Conservation (phyloP, 1,139 yeast species). For the Taphrina confusa region DNA sequence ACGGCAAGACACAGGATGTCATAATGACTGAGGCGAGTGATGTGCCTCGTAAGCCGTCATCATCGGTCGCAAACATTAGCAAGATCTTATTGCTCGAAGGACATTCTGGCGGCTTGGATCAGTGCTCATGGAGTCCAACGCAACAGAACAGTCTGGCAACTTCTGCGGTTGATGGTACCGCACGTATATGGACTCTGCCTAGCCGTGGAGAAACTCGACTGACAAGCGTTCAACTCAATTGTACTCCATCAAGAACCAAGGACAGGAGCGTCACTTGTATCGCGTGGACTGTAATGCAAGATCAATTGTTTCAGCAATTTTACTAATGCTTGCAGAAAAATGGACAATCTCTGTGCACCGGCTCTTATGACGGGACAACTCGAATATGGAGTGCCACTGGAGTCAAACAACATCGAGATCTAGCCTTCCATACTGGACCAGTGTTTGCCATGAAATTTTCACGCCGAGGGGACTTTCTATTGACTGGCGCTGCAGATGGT, state of each 20-base stretch:
- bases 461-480: constrained; percentile 48
- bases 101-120: constrained; percentile 19
- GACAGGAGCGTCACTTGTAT: constrained; percentile 30
- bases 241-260: constrained; percentile 28
- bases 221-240: constrained; percentile 25
- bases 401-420: constrained; percentile 55
- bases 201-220: constrained; percentile 15
- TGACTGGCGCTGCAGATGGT: constrained; percentile 51
- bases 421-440: constrained; percentile 58
- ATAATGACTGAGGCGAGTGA: constrained; percentile 12
- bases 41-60: not conserved
- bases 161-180: constrained; percentile 28
- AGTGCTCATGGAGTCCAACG: constrained; percentile 29
- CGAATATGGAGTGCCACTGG: constrained; percentile 35
- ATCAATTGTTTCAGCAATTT: not conserved
- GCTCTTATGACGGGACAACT: constrained; percentile 35
- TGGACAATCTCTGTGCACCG: constrained; percentile 28
- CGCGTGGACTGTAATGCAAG: constrained; percentile 28
- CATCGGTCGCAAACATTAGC: not conserved
- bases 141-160: constrained; percentile 14
- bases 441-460: constrained; percentile 58
- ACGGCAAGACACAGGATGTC: constrained; percentile 2
- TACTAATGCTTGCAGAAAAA: constrained; percentile 25
- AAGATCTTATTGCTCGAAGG: constrained; percentile 17
- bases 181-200: constrained; percentile 32